Conservation (phyloP, 495 filamentous ascomycete genomes). For the Eremomyces bilateralis region DNA sequence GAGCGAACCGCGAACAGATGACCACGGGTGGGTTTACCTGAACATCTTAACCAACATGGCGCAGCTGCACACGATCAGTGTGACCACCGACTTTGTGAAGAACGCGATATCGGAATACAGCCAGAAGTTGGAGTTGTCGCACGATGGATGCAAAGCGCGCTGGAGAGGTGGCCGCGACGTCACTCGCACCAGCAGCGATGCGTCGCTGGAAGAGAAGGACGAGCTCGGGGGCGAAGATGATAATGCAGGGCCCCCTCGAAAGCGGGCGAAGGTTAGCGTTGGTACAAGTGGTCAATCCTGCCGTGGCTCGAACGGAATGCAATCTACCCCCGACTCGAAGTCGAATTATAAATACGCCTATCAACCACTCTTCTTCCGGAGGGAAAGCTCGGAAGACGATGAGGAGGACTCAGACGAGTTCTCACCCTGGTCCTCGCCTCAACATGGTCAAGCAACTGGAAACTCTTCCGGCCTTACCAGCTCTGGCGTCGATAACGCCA, state of each 20-base stretch:
- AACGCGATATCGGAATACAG: slow-evolving; percentile 42
- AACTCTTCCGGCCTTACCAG: slow-evolving; percentile 14
- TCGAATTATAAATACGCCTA: slow-evolving; percentile 17
- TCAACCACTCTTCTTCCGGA: slow-evolving; percentile 20
- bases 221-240: too few relatives aligned
- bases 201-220: slow-evolving; percentile 18
- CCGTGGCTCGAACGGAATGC: too few relatives aligned
- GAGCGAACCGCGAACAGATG: slow-evolving; percentile 19
- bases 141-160: slow-evolving; percentile 49
- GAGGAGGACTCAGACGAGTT: slow-evolving; percentile 6
- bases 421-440: not conserved
- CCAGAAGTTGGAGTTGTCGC: slow-evolving; percentile 45
- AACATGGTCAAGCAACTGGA: not conserved
- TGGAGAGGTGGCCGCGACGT: slow-evolving; percentile 46
- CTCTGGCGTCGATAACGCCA: slow-evolving; percentile 17
- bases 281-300: too few relatives aligned
- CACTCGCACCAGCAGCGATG: slow-evolving; percentile 36
- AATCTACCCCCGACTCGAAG: too few relatives aligned
- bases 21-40: slow-evolving; percentile 58
- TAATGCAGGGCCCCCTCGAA: too few relatives aligned
- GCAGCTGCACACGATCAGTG: slow-evolving; percentile 57
- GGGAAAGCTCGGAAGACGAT: slow-evolving; percentile 12
- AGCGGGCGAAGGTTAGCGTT: too few relatives aligned
- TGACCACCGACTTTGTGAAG: slow-evolving; percentile 50
- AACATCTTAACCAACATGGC: slow-evolving; percentile 63